Conservation (phyloP, 2,329 filamentous ascomycete species). For the Beauveria rudraprayagi region DNA sequence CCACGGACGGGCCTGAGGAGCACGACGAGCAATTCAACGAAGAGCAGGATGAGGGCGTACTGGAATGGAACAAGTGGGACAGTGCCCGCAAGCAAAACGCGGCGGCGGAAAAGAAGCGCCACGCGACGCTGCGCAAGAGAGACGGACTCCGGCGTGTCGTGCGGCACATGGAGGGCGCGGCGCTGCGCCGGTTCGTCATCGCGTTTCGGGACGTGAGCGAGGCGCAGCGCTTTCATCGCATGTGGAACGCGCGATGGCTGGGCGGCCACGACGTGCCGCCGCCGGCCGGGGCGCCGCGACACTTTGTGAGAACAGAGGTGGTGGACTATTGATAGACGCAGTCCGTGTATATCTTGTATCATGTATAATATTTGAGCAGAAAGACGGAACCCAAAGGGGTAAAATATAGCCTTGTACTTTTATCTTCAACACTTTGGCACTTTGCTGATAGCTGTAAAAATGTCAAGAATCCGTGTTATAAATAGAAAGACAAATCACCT, state of each 20-base stretch:
- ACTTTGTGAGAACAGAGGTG: constrained; percentile 5
- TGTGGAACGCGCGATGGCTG: constrained; percentile 31
- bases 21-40: background rate
- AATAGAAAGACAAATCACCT: background rate
- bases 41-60: background rate
- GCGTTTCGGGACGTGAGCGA: constrained; percentile 24
- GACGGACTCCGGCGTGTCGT: background rate
- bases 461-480: background rate
- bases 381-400: background rate
- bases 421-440: background rate
- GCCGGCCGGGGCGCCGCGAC: background rate
- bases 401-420: background rate
- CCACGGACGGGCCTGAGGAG: background rate
- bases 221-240: constrained; percentile 32
- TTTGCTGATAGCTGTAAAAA: background rate
- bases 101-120: background rate
- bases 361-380: background rate
- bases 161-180: background rate
- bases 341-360: background rate
- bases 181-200: constrained; percentile 24
- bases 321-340: background rate
- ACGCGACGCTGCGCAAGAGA: background rate
- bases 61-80: too few relatives aligned
- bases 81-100: too few relatives aligned
- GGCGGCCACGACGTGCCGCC: constrained; percentile 7